Conservation (phyloP, 106 monocot species). For the Ottelia alismoides region DNA sequence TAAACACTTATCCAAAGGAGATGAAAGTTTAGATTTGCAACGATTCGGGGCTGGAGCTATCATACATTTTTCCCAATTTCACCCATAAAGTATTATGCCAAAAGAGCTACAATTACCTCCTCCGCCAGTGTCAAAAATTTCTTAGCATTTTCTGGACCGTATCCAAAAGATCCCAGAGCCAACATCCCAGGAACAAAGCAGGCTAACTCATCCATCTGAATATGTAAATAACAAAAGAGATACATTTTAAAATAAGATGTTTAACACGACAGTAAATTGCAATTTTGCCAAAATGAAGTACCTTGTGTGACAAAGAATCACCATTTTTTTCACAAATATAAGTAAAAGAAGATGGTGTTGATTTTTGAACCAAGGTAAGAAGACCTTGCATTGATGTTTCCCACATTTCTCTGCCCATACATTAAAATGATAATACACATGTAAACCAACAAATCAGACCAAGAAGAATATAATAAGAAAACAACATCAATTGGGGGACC, state of each 20-base stretch:
- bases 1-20: too few species aligned
- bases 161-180: conserved; percentile 74
- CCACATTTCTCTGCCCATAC: conserved; percentile 82
- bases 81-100: too few species aligned
- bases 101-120: conserved; percentile 53
- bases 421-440: background rate
- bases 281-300: too few species aligned
- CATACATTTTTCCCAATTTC: too few species aligned
- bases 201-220: conserved; percentile 93
- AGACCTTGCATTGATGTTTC: conserved; percentile 92
- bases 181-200: conserved; percentile 98
- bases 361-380: conserved; percentile 53
- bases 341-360: conserved; percentile 77
- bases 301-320: conserved; percentile 69
- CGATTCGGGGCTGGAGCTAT: too few species aligned
- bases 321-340: conserved; percentile 92
- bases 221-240: background rate
- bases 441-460: background rate
- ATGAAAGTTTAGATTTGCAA: too few species aligned
- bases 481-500: too few species aligned
- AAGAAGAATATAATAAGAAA: too few species aligned
- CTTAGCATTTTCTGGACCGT: conserved; percentile 57
- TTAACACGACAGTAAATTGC: too few species aligned
- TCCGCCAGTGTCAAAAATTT: conserved; percentile 63
- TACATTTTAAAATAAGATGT: background rate